These are phyloP conservation scores for Elaeis guineensis DNA, from an alignment of 176 grass and related monocot genomes.

Conservation along the genomic window DNA sequence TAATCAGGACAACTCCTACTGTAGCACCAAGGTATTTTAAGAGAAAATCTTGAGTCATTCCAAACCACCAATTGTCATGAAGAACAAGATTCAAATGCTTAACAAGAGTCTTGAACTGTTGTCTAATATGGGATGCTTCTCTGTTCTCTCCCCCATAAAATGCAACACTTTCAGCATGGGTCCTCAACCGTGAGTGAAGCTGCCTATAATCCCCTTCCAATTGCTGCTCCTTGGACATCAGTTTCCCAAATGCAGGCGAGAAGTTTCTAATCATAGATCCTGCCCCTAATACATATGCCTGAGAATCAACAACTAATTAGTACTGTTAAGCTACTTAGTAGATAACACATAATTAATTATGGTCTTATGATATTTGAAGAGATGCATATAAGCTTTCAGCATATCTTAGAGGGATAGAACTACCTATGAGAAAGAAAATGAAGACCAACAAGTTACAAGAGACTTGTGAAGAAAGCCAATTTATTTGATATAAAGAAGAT, in stretches of 20 bases:
- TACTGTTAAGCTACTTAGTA: not conserved
- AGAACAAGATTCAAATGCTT: conserved; percentile 72
- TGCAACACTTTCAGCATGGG: conserved; percentile 96
- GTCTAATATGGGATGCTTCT: conserved; percentile 80
- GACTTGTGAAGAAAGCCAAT: not conserved
- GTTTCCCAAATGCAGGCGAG: conserved; percentile 89
- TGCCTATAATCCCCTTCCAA: conserved; percentile 95
- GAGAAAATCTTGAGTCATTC: conserved; percentile 99
- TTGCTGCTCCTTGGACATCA: conserved; percentile 92
- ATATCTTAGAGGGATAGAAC: not conserved
- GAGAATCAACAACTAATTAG: conserved; percentile 28
- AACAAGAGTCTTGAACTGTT: conserved; percentile 69
- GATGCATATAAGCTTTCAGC: too few relatives aligned
- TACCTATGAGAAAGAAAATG: conserved; percentile 1
- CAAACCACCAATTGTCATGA: conserved; percentile 99
- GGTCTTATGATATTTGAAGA: too few relatives aligned
- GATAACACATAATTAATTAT: not conserved
- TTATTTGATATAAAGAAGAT: conserved; percentile 2
- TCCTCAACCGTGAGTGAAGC: conserved; percentile 87
- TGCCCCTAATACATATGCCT: conserved; percentile 92
- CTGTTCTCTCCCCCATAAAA: conserved; percentile 94
- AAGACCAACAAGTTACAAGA: too few relatives aligned
- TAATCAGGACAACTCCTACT: conserved; percentile 90
- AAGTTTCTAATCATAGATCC: conserved; percentile 83
- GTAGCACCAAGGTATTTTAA: conserved; percentile 97